Base-by-base conservation (phyloP, 352 stramenopile genomes). In the Globisporangium radiosum region DNA sequence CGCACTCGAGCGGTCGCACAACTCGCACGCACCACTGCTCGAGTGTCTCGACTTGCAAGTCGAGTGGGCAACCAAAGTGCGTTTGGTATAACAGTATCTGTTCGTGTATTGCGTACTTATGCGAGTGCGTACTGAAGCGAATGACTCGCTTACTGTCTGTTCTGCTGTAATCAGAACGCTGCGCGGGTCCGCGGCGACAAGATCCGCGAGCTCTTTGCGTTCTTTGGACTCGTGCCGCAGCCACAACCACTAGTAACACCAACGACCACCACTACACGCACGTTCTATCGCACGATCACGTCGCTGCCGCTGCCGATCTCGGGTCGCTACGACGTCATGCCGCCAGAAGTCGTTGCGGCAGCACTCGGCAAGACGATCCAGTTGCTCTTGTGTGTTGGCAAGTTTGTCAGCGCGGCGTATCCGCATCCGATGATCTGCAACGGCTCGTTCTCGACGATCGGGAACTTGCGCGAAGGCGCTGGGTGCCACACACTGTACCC, bases 391-490 rank as follows among this genome's bases (percentile, higher is more conserved):
- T 78, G 83, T 37, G 57, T 94, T 5, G 60, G 71, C 40, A 90
- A 91, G 70, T 85, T 92, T 56, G 51, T 94, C 19, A 71, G 76
- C 47, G 64, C 88, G 57, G 72, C 76, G 50, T 90, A 86, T n/a
- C 78, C 78, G 8, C 79, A 92, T 48, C 84, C 81, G n/a, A 94
- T 94, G 84, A 71, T 81, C 11, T 88, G 87, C 63, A 92, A 92
- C 58, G 80, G 84, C n/a, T 94, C 84, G 8, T 92, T 90, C 63
- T 94, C 84, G 10, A 94, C 84, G 7, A 94, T 94, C 66, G 84
- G 81, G 25, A 89, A 82, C 56, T 90, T 74, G 9, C 87, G 65
- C 25, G 82, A 92, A 63, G 84, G 84, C 37, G 81, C 81, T 42
- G 77, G 80, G 4, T 94, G 84, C 57, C 81, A 94, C 57, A 94